Base-by-base conservation (phyloP, 139 green algal genomes). In the Picochlorum sp. region DNA sequence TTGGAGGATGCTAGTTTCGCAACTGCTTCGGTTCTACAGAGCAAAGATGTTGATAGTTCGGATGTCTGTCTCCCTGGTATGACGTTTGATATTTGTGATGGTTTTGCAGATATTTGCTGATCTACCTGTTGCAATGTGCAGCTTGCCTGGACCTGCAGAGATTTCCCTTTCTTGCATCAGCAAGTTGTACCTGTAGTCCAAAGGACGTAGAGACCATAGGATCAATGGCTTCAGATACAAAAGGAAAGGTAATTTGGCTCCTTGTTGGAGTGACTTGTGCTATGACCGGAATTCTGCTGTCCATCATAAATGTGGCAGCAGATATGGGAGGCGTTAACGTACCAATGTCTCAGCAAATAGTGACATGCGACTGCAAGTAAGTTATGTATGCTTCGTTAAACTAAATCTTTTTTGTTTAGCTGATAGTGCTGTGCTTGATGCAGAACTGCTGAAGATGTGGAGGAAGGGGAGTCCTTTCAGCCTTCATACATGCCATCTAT, bases 91-190 rank as follows among this genome's bases (percentile, higher is more conserved):
- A 41, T 41, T 41, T 41, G 4, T 41, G 34, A 41, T 41, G 34
- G 34, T 41, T 11, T 41, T 41, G 34, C 9, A 41, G 7, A 9
- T 41, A 13, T 41, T 41, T 11, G 8, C 34, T 41, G 34, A 11
- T 41, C 7, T 41, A 11, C 34, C 34, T 41, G 34, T 26, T 24
- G 9, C 15, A 20, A 21, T 13, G 8, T 56, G 34, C 37, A 66
- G 60, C 37, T 56, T 23, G 37, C 21, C 15, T 23, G 26, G 11
- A 55, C 14, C 11, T 54, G 47, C 7, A 2, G 18, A 20, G n/a
- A 21, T 54, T 54, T 54, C 47, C 47, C 23, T 54, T 54, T 20
- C 47, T 54, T 13, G 47, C 18, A 54, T 26, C 47, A 54, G 47
- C n/a, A 9, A 54, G n/a, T 26, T 54, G 47, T 24, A 21, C n/a